phyloP scores from a whole-genome alignment of 83 land plant genomes.

The Thuja plicata region DNA sequence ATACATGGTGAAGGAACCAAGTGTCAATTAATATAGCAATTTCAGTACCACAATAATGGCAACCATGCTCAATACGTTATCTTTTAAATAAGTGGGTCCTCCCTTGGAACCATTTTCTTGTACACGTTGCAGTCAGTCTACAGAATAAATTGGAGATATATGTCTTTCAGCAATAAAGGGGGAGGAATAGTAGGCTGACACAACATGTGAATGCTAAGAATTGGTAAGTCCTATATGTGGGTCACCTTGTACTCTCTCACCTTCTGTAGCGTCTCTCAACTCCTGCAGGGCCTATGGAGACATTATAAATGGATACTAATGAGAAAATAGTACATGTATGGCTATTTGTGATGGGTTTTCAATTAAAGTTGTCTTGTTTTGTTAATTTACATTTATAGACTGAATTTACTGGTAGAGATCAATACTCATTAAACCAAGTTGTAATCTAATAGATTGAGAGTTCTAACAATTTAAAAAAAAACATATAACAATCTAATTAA shows the following conservation, averaged over 20 bases:
- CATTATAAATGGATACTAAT: not conserved
- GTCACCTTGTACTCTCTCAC: not conserved
- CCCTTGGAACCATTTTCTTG: not conserved
- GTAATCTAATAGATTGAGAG: too few relatives aligned
- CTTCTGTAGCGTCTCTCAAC: too few relatives aligned
- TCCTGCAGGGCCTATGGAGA: not conserved
- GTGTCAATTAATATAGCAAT: not conserved
- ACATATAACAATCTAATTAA: too few relatives aligned
- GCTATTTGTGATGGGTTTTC: not conserved
- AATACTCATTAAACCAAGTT: too few relatives aligned
- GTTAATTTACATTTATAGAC: too few relatives aligned
- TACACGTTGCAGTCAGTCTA: not conserved
- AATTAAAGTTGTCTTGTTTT: too few relatives aligned
- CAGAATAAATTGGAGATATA: not conserved
- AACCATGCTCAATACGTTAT: not conserved
- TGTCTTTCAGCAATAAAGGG: not conserved
- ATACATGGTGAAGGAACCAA: not conserved
- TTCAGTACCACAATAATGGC: not conserved
- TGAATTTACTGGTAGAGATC: too few relatives aligned
- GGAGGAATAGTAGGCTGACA: not conserved
- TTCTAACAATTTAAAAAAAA: too few relatives aligned
- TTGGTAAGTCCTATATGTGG: not conserved
- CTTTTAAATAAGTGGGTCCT: not conserved
- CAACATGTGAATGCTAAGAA: not conserved
- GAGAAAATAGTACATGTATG: not conserved